Evolutionary conservation across 2,329 filamentous ascomycete species (phyloP), one percentile per base, ranked within the genome.

Genomic region (Curvularia lunata): DNA sequence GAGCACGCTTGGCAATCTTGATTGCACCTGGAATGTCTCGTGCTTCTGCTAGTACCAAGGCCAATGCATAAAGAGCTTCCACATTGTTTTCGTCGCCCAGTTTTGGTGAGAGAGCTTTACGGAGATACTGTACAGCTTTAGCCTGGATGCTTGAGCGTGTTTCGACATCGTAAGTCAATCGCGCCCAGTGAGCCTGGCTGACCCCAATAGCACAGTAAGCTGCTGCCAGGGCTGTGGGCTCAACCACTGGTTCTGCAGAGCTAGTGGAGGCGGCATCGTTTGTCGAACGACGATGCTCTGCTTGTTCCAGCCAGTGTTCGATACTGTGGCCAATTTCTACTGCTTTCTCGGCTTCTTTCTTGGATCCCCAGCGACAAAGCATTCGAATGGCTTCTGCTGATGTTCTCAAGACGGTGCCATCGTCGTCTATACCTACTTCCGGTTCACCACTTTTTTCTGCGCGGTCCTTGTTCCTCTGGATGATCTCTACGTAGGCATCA

Each of bases 401-500:
- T 0, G 92, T 96, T 68, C 88, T 85, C 18, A 98, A 77, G 5
- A 95, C 86, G 0, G 84, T 88, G 18, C 88, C 87, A 67, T 97
- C 91, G 54, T 89, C 85, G 68, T 99, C 95, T 27, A 97, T 82
- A 48, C 85, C 87, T 18, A 84, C 81, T 67, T 94, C 90, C 6
- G 78, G 73, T 64, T 91, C 85, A 2, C 91, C 83, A 23, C 81
- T 81, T 78, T 96, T 96, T 67, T 91, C 87, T 3, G 92, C 87
- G 40, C 93, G 86, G 19, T 91, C 91, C 77, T 94, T 96, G 55
- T 89, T 92, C 71, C 90, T 90, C 61, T 88, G 89, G 54, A 97
- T 86, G 63, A 99, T 91, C 53, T 96, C 91, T 37, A 96, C 82
- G 75, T 98, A 99, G 0, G 93, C 93, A 74, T 96, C 90, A 62